Evolutionary conservation across 768 basidiomycete species (phyloP).

Genomic region (Tylopilus cervinicoccineus): DNA sequence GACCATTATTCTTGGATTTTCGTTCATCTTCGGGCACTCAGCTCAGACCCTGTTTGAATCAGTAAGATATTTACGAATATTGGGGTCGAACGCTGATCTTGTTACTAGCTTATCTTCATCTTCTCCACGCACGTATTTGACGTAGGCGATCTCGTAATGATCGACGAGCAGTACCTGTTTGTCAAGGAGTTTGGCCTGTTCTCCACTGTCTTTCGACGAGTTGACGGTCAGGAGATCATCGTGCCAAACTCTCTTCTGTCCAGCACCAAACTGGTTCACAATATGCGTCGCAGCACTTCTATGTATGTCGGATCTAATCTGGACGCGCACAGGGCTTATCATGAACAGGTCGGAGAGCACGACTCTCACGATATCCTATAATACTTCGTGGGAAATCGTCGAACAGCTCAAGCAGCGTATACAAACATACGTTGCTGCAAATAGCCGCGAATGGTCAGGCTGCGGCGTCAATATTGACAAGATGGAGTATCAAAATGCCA

Average conservation of each 20-base stretch:
- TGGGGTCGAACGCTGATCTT: neutral
- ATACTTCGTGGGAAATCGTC: constrained; percentile 66
- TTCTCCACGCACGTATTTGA: constrained; percentile 86
- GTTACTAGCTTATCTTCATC: constrained; percentile 68
- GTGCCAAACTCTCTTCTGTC: constrained; percentile 74
- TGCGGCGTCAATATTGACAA: constrained; percentile 67
- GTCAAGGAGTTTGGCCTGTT: constrained; percentile 81
- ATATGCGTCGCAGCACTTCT: constrained; percentile 68
- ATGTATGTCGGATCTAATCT: constrained; percentile 43
- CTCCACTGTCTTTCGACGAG: constrained; percentile 73
- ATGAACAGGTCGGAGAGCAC: constrained; percentile 61
- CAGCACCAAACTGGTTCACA: constrained; percentile 71
- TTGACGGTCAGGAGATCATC: constrained; percentile 77
- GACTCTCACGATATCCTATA: constrained; percentile 58
- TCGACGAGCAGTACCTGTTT: constrained; percentile 46
- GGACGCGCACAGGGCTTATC: constrained; percentile 3
- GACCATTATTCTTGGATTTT: constrained; percentile 77
- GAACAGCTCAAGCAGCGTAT: constrained; percentile 62
- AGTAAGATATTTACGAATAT: constrained; percentile 34
- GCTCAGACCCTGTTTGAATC: constrained; percentile 78
- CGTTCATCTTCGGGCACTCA: constrained; percentile 81
- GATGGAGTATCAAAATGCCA: constrained; percentile 75
- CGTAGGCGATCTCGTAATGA: constrained; percentile 78
- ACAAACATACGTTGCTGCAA: constrained; percentile 53
- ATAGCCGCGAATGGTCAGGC: constrained; percentile 71